A percentile compares a stretch with the other conserved stretches of the same genome.
These are phyloP conservation scores for Pleurotus ostreatus DNA, from an alignment of 768 basidiomycete genomes.

Conservation along the genomic window DNA sequence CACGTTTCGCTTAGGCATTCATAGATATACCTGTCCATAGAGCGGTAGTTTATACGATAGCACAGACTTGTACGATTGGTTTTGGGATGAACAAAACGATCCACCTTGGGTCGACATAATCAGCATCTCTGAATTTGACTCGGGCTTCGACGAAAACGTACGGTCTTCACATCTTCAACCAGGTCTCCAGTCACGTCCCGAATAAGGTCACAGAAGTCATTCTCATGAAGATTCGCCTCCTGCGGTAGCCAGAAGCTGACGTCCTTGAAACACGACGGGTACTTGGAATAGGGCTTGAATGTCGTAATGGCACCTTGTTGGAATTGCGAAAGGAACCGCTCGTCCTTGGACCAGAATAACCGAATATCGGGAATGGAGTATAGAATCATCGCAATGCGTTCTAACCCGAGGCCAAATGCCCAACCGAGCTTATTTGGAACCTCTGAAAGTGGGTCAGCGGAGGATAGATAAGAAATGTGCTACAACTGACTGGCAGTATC, in stretches of 20 bases:
- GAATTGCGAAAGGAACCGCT: conserved; percentile 88
- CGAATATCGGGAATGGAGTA: conserved; percentile 97
- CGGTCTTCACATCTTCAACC: conserved; percentile 87
- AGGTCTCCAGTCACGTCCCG: conserved; percentile 90
- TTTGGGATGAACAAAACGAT: conserved; percentile 88
- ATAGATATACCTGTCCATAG: conserved; percentile 81
- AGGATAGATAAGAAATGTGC: conserved; percentile 13
- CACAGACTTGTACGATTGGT: conserved; percentile 76
- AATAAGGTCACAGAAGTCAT: conserved; percentile 95
- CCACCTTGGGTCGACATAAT: conserved; percentile 54
- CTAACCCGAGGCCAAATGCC: conserved; percentile 97
- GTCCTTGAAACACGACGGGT: conserved; percentile 91
- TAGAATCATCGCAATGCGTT: conserved; percentile 96
- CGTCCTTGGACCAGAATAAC: conserved; percentile 92
- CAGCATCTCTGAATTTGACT: background rate
- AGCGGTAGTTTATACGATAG: conserved; percentile 91
- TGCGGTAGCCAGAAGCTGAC: conserved; percentile 88
- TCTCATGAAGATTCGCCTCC: conserved; percentile 69
- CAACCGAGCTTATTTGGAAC: conserved; percentile 86
- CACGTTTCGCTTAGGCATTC: background rate
- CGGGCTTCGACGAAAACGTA: conserved; percentile 26
- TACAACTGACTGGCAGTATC: conserved; percentile 72
- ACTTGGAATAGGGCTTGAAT: conserved; percentile 91
- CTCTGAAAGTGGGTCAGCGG: conserved; percentile 34
- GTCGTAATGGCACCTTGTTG: conserved; percentile 65